phyloP scores from a whole-genome alignment of 306 rosid species.

The Casuarina glauca region DNA sequence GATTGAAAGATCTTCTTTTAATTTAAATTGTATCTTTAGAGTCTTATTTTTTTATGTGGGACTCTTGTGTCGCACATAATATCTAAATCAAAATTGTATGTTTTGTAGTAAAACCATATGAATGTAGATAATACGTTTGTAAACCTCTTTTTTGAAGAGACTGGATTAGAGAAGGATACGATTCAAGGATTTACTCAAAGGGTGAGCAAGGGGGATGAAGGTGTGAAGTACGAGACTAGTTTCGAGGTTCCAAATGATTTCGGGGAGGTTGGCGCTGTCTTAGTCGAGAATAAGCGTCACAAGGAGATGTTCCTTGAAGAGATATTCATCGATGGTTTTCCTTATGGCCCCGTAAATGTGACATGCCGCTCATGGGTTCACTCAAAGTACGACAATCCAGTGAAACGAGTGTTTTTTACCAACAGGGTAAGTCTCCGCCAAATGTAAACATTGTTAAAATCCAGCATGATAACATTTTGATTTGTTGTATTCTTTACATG shows the following conservation, averaged over 20 bases:
- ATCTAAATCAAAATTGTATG: too few relatives aligned
- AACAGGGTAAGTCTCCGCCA: constrained; percentile 38
- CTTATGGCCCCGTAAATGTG: constrained; percentile 30
- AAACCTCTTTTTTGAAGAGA: constrained; percentile 24
- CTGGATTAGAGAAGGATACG: constrained; percentile 51
- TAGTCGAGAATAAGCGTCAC: constrained; percentile 71
- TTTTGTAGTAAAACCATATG: too few relatives aligned
- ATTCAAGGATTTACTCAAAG: constrained; percentile 52
- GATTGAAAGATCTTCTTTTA: too few relatives aligned
- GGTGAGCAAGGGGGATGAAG: constrained; percentile 18
- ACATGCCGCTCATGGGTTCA: constrained; percentile 65
- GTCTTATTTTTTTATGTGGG: too few relatives aligned
- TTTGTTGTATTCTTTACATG: too few relatives aligned
- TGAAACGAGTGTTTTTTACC: constrained; percentile 58
- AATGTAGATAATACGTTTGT: too few relatives aligned
- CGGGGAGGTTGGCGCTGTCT: constrained; percentile 60
- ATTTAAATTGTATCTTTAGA: too few relatives aligned
- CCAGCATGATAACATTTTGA: too few relatives aligned
- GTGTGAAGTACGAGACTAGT: constrained; percentile 46
- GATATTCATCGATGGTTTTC: constrained; percentile 43
- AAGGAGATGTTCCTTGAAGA: constrained; percentile 63
- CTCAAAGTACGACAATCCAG: constrained; percentile 53
- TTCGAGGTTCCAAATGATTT: constrained; percentile 54
- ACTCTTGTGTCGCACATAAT: too few relatives aligned
- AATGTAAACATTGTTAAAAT: background rate